Base-by-base conservation (phyloP, 2,329 filamentous ascomycete species). In the Tolypocladium cylindrosporum region DNA sequence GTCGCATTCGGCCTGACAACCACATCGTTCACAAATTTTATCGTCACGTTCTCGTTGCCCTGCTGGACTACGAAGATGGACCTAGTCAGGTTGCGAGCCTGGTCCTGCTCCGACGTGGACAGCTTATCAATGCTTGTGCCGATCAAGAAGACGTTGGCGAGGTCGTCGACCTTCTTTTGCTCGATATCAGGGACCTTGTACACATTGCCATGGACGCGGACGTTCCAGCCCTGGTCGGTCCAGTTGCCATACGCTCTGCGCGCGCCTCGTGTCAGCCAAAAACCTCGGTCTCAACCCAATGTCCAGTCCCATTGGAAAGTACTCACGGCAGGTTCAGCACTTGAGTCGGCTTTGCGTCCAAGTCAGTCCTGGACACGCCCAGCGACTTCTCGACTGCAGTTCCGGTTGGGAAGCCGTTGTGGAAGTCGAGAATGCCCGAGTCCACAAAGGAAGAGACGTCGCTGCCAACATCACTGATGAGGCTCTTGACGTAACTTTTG, bases 61-160 rank as follows among this genome's bases (percentile, higher is more conserved):
- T 91, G 88, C 69, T 91, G 88, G 4, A 92, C 79, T n/a, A 91
- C 80, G 64, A 86, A 91, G 56, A 92, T 90, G 55, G 81, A 81
- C 9, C 81, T 78, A 1, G 89, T 92, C 57, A 92, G 66, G 65
- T 92, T 92, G 54, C 88, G 80, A 2, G 88, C 87, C 69, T 91
- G 85, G 2, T 75, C 79, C 67, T 87, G 80, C 67, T 90, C 75
- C 7, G 78, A 72, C 1, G 77, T 66, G 1, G 82, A 78, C 6
- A 92, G 77, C 16, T 85, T 71, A 11, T 81, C 70, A 41, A 91
- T 79, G 57, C 79, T 78, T 7, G 82, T 84, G 55, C 79, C 86
- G 59, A 90, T 79, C 11, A 92, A 77, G 71, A 91, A 90, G 39
- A 83, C 70, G 62, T 91, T 85, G 58, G 88, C 86, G 4, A 91